Evolutionary conservation across 805 yeast genomes (phyloP), one percentile per base, ranked within the genome.

Genomic region (Maudiozyma turicensis): DNA sequence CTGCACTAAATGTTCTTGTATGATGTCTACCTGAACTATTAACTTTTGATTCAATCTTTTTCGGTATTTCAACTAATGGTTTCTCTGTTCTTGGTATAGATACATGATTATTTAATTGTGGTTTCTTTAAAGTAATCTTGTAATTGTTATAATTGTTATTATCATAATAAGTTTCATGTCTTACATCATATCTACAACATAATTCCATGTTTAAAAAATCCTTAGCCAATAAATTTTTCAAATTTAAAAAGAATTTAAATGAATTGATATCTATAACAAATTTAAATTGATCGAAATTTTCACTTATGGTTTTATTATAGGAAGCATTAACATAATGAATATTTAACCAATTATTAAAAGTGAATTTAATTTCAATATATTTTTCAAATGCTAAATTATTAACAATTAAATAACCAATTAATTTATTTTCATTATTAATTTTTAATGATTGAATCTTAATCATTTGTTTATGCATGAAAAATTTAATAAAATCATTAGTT

Each of bases 121-220:
- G 43, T 34, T 45, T 47, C 35, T 29, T 30, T 9, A 53, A 43
- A 13, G 53, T 48, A 26, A 65, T 49, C 32, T 55, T 58, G 48
- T 63, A 66, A 49, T 66, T 66, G n/a, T 63, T 56, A 45, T 63
- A 61, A 44, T 64, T 59, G 46, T 66, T 66, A 44, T 66, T 66
- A 50, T 66, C 70, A 50, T 63, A 66, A 45, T 57, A 65, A 2
- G 66, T 64, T 47, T 64, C 66, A 34, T 58, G 56, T 48, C 57
- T 59, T 5, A 65, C 69, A 51, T 65, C 63, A 49, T 66, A 66
- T 9, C 63, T 51, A 44, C 66, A 64, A 48, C 69, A 64, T 34
- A 66, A 46, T 15, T 62, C 60, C n/a, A 64, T 53, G 14, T 52
- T 52, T 29, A 54, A 52, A 5, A 39, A 42, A 39, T 51, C 45